phyloP scores from a whole-genome alignment of 345 rosid species.

The Cardamine resedifolia region DNA sequence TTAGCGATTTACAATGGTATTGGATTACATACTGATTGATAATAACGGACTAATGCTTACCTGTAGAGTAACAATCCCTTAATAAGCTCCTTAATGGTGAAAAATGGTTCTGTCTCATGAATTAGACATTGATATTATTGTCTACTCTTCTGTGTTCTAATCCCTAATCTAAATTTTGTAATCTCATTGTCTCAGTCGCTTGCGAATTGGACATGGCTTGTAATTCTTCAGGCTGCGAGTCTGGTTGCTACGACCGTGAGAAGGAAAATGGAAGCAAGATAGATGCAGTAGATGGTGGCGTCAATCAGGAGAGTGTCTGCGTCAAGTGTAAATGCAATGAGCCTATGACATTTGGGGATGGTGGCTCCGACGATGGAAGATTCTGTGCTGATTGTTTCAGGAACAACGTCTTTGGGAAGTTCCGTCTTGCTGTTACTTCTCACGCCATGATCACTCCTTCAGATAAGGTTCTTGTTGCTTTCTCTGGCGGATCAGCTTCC shows the following conservation, averaged over 20 bases:
- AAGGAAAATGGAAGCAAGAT: slow-evolving; percentile 38
- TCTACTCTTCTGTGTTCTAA: neutral
- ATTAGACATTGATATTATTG: neutral
- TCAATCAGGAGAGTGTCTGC: slow-evolving; percentile 42
- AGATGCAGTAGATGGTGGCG: neutral
- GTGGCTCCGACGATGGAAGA: slow-evolving; percentile 47
- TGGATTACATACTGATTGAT: neutral
- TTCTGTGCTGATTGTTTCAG: slow-evolving; percentile 80
- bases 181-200: neutral
- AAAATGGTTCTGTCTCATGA: neutral
- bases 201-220: slow-evolving; percentile 55
- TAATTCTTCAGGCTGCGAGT: slow-evolving; percentile 59
- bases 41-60: neutral
- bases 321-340: slow-evolving; percentile 69
- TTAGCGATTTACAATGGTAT: neutral
- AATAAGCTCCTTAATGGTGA: neutral
- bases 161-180: neutral
- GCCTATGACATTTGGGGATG: slow-evolving; percentile 45
- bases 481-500: slow-evolving; percentile 92
- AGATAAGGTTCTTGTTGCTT: slow-evolving; percentile 86
- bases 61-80: neutral
- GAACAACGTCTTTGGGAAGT: slow-evolving; percentile 75
- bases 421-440: slow-evolving; percentile 76
- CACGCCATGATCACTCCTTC: slow-evolving; percentile 88
- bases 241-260: slow-evolving; percentile 46